A percentile compares a stretch with the other conserved stretches of the same genome.
These are phyloP conservation scores for Aspergillus flavus DNA, from an alignment of 2,329 filamentous ascomycete genomes.

Conservation along the genomic window DNA sequence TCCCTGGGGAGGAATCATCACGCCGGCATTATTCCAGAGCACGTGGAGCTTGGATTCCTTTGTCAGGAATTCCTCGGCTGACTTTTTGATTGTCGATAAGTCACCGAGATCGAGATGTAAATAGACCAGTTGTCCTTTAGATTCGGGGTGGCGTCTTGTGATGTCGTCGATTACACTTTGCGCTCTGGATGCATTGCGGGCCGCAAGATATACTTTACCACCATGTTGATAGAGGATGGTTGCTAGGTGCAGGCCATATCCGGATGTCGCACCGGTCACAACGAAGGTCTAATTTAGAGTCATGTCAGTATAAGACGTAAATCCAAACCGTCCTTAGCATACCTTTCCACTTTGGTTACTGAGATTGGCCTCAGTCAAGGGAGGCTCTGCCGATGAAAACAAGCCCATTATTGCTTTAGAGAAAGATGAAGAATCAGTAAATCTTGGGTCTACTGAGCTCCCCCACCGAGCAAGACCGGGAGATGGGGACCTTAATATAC, in stretches of 20 bases:
- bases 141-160: neutral
- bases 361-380: conserved; percentile 3
- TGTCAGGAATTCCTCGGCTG: conserved; percentile 39
- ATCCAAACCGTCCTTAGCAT: neutral
- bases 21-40: conserved; percentile 40
- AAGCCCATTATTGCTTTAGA: neutral
- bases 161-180: neutral
- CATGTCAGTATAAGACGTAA: neutral
- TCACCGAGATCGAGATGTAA: conserved; percentile 24
- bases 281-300: neutral
- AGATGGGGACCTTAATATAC: neutral
- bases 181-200: neutral
- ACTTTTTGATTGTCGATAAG: conserved; percentile 42
- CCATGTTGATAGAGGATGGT: conserved; percentile 4
- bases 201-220: conserved; percentile 3
- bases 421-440: neutral
- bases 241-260: conserved; percentile 1
- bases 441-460: neutral
- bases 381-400: neutral
- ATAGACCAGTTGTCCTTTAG: neutral
- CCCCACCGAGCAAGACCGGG: neutral
- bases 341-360: conserved; percentile 7
- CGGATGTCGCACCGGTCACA: conserved; percentile 2
- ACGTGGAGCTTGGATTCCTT: conserved; percentile 43
- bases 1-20: conserved; percentile 40